Percentiles rank a stretch among this genome's conserved stretches.
These are phyloP conservation scores for Russula griseocarnosa DNA, from an alignment of 768 basidiomycete species.

Conservation along the genomic window DNA sequence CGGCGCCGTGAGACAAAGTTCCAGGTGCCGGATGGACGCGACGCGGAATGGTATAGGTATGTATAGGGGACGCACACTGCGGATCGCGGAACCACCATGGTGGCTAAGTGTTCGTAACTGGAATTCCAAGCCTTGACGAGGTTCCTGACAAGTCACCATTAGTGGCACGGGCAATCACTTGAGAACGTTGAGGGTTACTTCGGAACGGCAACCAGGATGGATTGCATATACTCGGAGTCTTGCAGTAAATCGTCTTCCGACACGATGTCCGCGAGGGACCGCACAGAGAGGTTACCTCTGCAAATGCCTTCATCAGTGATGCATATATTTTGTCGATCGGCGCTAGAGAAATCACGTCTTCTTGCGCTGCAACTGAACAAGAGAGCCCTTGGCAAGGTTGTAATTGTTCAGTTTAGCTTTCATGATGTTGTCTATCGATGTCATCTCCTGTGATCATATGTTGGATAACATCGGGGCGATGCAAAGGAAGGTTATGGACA, in stretches of 20 bases:
- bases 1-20: constrained; percentile 9
- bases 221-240: constrained; percentile 93
- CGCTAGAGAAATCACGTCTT: constrained; percentile 57
- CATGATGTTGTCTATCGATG: constrained; percentile 89
- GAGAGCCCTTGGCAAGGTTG: constrained; percentile 88
- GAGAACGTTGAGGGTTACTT: constrained; percentile 51
- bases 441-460: constrained; percentile 68
- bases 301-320: constrained; percentile 13
- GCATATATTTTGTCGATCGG: constrained; percentile 11
- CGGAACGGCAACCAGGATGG: constrained; percentile 88
- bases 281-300: constrained; percentile 93
- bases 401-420: constrained; percentile 89
- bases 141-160: constrained; percentile 45
- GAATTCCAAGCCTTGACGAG: constrained; percentile 81
- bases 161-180: background rate
- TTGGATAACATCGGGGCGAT: constrained; percentile 16
- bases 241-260: constrained; percentile 74
- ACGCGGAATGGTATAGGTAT: background rate
- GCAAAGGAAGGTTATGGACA: background rate
- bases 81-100: constrained; percentile 93
- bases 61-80: constrained; percentile 60
- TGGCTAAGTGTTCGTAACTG: constrained; percentile 81
- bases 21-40: background rate
- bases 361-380: constrained; percentile 91
- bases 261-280: constrained; percentile 82